A percentile compares a stretch with the other conserved stretches of the same genome.
Evolutionary conservation across 805 yeast species (phyloP).

Genomic region (Barnettozyma botsteinii): DNA sequence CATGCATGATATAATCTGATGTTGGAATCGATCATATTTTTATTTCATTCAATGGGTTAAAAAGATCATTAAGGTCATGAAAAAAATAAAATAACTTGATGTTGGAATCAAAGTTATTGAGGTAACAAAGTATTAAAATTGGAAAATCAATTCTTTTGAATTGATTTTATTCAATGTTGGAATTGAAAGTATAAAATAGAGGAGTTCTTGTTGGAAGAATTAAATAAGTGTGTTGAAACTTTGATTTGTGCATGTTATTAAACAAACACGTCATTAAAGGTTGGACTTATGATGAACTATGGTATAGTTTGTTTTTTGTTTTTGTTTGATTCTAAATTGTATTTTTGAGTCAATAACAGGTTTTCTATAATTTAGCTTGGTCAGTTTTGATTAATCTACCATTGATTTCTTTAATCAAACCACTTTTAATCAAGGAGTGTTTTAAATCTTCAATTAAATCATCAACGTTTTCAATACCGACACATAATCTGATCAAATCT

Average conservation of each 20-base stretch:
- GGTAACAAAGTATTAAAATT: not conserved
- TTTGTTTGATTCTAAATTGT: too few species aligned
- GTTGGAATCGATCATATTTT: conserved; percentile 9
- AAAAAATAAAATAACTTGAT: conserved; percentile 2
- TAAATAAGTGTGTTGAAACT: conserved; percentile 3
- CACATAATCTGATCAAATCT: conserved; percentile 82
- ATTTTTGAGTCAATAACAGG: not conserved
- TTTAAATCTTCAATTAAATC: conserved; percentile 81
- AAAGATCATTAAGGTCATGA: conserved; percentile 4
- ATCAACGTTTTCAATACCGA: conserved; percentile 80
- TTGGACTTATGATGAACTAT: too few species aligned
- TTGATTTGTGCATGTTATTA: not conserved
- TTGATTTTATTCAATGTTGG: conserved; percentile 18
- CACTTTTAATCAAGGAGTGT: conserved; percentile 62
- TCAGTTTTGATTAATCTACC: conserved; percentile 23
- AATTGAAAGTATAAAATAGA: conserved; percentile 8
- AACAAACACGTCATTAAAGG: not conserved
- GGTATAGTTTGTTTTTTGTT: too few species aligned
- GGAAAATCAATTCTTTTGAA: not conserved
- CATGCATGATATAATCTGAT: conserved; percentile 5
- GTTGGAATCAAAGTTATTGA: conserved; percentile 8
- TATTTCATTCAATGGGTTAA: conserved; percentile 1
- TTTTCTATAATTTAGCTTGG: conserved; percentile 19
- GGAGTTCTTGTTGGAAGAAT: conserved; percentile 10
- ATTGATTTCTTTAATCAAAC: conserved; percentile 36